Percentiles rank a stretch among this genome's conserved stretches.
These are phyloP conservation scores for Amphirosellinia nigrospora DNA, from an alignment of 495 filamentous ascomycete genomes.

Conservation along the genomic window DNA sequence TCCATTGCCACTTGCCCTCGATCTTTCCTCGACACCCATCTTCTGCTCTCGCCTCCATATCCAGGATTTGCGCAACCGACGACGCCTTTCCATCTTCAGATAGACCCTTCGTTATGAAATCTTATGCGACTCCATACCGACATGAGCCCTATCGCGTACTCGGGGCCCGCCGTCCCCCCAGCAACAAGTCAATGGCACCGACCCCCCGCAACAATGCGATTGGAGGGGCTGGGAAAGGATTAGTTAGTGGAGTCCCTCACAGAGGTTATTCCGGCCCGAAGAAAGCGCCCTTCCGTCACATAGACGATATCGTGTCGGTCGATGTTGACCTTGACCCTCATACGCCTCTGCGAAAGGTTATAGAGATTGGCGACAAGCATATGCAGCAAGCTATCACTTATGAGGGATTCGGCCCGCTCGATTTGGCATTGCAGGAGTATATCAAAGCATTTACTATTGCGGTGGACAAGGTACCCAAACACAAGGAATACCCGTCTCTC, in stretches of 20 bases:
- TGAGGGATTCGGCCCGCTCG: constrained; percentile 58
- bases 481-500: constrained; percentile 67
- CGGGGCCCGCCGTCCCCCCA: constrained; percentile 21
- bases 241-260: background rate
- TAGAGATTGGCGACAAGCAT: constrained; percentile 55
- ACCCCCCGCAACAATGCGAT: constrained; percentile 5
- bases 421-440: constrained; percentile 68
- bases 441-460: constrained; percentile 79
- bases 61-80: background rate
- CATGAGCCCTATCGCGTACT: constrained; percentile 36
- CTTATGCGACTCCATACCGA: constrained; percentile 9
- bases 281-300: constrained; percentile 66
- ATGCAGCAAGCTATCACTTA: constrained; percentile 59
- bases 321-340: constrained; percentile 50
- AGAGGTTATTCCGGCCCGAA: constrained; percentile 26
- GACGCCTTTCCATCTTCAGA: background rate
- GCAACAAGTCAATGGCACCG: constrained; percentile 15
- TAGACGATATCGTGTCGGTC: constrained; percentile 71
- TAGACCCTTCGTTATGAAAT: constrained; percentile 20
- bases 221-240: constrained; percentile 11
- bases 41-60: constrained; percentile 1
- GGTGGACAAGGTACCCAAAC: constrained; percentile 72
- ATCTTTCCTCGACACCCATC: background rate
- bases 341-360: constrained; percentile 53
- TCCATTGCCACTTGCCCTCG: constrained; percentile 4